Percentiles rank a stretch among this genome's conserved stretches.
These are phyloP conservation scores for Striga asiatica DNA, from an alignment of 257 asterid species.

Conservation along the genomic window DNA sequence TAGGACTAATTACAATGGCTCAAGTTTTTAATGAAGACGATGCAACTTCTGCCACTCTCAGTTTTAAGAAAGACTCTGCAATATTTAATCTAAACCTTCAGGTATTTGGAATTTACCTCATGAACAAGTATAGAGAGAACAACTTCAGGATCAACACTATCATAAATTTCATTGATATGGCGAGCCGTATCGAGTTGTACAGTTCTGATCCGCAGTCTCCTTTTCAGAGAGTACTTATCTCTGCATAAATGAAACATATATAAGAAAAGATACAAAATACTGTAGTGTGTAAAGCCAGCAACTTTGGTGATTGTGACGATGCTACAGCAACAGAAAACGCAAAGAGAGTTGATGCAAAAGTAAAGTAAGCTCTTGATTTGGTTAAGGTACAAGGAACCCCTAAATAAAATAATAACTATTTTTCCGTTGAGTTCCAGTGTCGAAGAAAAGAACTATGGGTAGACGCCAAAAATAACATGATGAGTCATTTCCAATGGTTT, in stretches of 20 bases:
- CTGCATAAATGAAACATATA: conserved; percentile 34
- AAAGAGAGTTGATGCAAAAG: background rate
- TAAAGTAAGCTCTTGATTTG: background rate
- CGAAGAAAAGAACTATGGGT: conserved; percentile 5
- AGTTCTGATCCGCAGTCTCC: conserved; percentile 90
- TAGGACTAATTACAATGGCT: conserved; percentile 6
- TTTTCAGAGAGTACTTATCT: conserved; percentile 57
- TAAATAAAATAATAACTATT: conserved; percentile 3
- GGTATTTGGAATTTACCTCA: conserved; percentile 45
- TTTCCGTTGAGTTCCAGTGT: conserved; percentile 1
- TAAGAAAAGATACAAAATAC: background rate
- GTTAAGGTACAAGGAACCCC: background rate
- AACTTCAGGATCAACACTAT: conserved; percentile 85
- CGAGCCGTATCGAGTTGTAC: conserved; percentile 68
- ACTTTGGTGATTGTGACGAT: conserved; percentile 10
- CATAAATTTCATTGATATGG: conserved; percentile 75
- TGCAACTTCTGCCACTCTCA: conserved; percentile 6
- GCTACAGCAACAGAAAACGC: conserved; percentile 10
- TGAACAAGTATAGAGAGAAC: conserved; percentile 83
- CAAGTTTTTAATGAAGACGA: conserved; percentile 9
- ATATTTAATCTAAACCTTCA: conserved; percentile 9
- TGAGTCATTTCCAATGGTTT: no score
- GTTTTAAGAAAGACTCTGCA: background rate
- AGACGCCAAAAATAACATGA: conserved; percentile 4
- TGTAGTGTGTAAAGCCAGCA: conserved; percentile 7